Evolutionary conservation across 2,329 filamentous ascomycete species (phyloP).

Genomic region (Fusarium sp.): DNA sequence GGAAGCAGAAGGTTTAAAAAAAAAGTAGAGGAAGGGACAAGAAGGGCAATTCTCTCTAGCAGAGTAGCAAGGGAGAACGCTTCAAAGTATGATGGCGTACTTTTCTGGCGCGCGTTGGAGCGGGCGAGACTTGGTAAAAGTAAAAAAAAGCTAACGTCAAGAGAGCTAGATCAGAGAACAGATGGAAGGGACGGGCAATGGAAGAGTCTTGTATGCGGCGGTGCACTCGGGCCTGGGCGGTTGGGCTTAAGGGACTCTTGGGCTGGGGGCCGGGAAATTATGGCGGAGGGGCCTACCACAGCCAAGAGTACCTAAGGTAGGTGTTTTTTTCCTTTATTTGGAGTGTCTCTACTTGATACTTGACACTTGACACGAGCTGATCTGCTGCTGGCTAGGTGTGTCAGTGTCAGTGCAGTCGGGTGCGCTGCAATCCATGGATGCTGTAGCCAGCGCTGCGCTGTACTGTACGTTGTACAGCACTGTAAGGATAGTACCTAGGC

Average conservation of each 20-base stretch:
- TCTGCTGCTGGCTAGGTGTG: slow-evolving; percentile 25
- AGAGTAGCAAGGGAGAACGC: slow-evolving; percentile 35
- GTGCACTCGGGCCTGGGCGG: slow-evolving; percentile 24
- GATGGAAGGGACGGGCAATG: slow-evolving; percentile 34
- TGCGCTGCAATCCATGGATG: slow-evolving; percentile 13
- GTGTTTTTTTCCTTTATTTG: slow-evolving; percentile 45
- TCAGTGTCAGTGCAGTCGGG: slow-evolving; percentile 13
- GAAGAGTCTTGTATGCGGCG: slow-evolving; percentile 42
- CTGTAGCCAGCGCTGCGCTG: slow-evolving; percentile 9
- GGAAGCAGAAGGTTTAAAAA: slow-evolving; percentile 34
- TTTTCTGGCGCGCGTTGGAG: slow-evolving; percentile 32
- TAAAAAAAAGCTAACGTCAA: slow-evolving; percentile 39
- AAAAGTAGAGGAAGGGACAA: slow-evolving; percentile 33
- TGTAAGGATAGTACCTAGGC: too few species aligned
- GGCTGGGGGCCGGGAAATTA: slow-evolving; percentile 47
- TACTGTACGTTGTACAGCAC: neutral
- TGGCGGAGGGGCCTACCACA: slow-evolving; percentile 44
- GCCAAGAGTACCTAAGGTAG: slow-evolving; percentile 32
- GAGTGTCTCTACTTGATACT: slow-evolving; percentile 34
- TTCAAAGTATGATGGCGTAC: slow-evolving; percentile 41
- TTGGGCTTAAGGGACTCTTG: slow-evolving; percentile 10
- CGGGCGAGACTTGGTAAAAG: slow-evolving; percentile 39
- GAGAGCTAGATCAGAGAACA: slow-evolving; percentile 39
- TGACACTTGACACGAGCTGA: slow-evolving; percentile 39
- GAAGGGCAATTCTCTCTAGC: slow-evolving; percentile 42